Percentiles rank a stretch among this genome's conserved stretches.
Conservation (phyloP, 768 basidiomycete genomes). For the Pleurotus eryngii region DNA sequence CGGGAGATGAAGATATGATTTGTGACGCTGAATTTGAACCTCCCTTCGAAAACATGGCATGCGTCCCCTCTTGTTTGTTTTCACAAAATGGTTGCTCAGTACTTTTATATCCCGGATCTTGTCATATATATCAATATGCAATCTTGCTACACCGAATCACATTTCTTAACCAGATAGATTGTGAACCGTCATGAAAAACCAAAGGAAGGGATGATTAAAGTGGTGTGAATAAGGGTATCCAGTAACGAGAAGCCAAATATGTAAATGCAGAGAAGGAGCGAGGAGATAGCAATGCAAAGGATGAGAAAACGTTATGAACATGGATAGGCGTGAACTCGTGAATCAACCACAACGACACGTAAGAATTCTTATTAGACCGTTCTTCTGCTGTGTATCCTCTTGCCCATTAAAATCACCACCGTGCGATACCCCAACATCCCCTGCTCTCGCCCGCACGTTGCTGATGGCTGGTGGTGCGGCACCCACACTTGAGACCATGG, state of each 20-base stretch:
- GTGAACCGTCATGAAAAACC: slow-evolving; percentile 1
- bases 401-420: slow-evolving; percentile 58
- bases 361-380: slow-evolving; percentile 59
- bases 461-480: slow-evolving; percentile 72
- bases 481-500: slow-evolving; percentile 72
- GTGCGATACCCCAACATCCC: slow-evolving; percentile 64
- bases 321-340: slow-evolving; percentile 17
- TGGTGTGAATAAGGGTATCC: slow-evolving; percentile 6
- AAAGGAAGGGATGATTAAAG: slow-evolving; percentile 6
- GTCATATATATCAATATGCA: too few species aligned
- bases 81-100: too few species aligned
- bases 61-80: too few species aligned
- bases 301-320: slow-evolving; percentile 18
- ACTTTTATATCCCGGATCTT: too few species aligned
- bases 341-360: slow-evolving; percentile 74
- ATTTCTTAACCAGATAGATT: neutral
- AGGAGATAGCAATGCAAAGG: slow-evolving; percentile 22
- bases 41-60: too few species aligned
- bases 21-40: too few species aligned
- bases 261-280: slow-evolving; percentile 1
- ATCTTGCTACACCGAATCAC: too few species aligned
- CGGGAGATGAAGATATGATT: too few species aligned
- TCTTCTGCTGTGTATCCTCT: slow-evolving; percentile 45
- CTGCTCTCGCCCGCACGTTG: slow-evolving; percentile 66
- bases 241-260: neutral